Conservation (phyloP, 1,139 yeast species). For the Debaryomyces udenii region DNA sequence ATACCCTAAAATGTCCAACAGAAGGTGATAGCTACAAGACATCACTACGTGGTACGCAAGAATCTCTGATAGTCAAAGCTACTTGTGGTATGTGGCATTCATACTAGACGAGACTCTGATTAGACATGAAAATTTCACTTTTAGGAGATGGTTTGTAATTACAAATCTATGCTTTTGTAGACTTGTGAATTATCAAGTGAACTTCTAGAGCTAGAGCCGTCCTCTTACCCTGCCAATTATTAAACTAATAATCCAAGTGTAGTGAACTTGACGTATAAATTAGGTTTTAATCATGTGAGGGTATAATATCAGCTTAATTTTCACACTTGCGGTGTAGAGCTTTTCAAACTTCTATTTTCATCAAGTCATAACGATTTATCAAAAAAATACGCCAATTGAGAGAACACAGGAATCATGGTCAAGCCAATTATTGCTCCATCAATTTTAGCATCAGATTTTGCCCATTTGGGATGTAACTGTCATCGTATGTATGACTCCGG, state of each 20-base stretch:
- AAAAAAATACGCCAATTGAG: too few relatives aligned
- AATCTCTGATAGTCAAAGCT: too few relatives aligned
- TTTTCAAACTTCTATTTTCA: neutral
- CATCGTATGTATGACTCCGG: conserved; percentile 70
- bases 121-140: too few relatives aligned
- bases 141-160: too few relatives aligned
- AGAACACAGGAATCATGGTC: conserved; percentile 51
- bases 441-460: conserved; percentile 90
- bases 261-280: too few relatives aligned
- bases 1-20: neutral
- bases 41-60: neutral
- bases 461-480: conserved; percentile 86
- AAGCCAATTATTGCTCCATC: conserved; percentile 93
- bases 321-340: neutral
- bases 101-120: too few relatives aligned
- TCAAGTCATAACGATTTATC: neutral
- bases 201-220: too few relatives aligned
- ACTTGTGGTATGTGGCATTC: too few relatives aligned
- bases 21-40: neutral
- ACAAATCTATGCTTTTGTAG: too few relatives aligned
- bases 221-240: too few relatives aligned
- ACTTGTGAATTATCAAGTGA: too few relatives aligned
- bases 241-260: too few relatives aligned
- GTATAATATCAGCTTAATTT: neutral
- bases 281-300: conserved; percentile 1